phyloP scores from a whole-genome alignment of 257 asterid species.

The Ballota nigra region DNA sequence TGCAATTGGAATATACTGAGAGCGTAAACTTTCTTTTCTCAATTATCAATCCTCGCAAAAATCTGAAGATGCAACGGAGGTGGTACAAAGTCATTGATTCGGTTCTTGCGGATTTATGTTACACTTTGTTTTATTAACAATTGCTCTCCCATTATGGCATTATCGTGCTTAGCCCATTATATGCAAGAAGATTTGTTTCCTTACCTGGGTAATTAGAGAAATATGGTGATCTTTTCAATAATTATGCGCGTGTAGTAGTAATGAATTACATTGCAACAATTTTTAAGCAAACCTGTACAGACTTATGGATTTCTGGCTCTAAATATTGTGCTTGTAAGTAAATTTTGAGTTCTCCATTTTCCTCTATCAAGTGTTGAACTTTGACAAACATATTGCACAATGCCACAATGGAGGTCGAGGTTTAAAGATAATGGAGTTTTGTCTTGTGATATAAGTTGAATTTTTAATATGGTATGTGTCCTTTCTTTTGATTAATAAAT shows the following conservation, averaged over 20 bases:
- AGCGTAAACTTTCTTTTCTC: neutral
- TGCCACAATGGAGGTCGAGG: neutral
- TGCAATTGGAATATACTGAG: neutral
- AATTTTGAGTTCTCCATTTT: neutral
- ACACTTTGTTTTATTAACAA: neutral
- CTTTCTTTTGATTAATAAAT: neutral
- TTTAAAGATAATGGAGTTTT: neutral
- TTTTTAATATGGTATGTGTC: neutral
- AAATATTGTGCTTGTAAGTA: too few species aligned
- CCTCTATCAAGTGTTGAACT: neutral
- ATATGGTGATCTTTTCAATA: neutral
- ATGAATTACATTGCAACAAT: neutral
- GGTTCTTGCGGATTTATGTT: neutral
- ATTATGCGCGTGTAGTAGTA: neutral
- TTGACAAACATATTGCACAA: neutral
- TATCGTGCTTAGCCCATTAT: neutral
- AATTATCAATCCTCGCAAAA: neutral
- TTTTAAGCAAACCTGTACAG: too few species aligned
- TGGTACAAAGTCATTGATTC: neutral
- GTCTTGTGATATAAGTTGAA: neutral
- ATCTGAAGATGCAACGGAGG: neutral
- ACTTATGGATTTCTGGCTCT: too few species aligned
- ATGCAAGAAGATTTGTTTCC: neutral
- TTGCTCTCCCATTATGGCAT: neutral
- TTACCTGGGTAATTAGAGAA: neutral